phyloP scores from a whole-genome alignment of 352 stramenopile species.

The Pythium dissimile region DNA sequence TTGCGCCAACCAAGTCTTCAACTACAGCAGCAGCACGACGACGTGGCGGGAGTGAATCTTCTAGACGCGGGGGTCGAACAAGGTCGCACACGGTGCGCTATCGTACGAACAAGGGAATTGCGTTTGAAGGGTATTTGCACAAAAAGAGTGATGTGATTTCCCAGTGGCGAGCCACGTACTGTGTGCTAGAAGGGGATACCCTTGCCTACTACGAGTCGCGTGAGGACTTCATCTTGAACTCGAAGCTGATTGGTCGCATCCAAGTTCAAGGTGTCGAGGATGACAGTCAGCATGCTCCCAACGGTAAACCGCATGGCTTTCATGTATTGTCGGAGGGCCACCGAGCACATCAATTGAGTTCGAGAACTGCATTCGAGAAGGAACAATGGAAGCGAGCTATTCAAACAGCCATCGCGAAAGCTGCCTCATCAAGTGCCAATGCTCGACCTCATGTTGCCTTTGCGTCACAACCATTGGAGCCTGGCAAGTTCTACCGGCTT shows the following conservation, averaged over 20 bases:
- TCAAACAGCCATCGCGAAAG: slow-evolving; percentile 60
- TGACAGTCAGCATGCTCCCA: slow-evolving; percentile 27
- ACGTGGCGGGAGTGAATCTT: background rate
- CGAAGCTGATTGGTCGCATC: slow-evolving; percentile 72
- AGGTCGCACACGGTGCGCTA: slow-evolving; percentile 70
- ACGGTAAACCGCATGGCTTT: slow-evolving; percentile 67
- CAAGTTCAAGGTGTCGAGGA: slow-evolving; percentile 67
- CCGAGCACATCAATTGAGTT: slow-evolving; percentile 67
- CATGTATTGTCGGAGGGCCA: slow-evolving; percentile 62
- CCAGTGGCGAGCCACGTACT: slow-evolving; percentile 74
- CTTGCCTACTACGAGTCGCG: slow-evolving; percentile 76
- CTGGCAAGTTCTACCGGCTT: slow-evolving; percentile 70
- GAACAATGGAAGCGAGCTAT: slow-evolving; percentile 81
- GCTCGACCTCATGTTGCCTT: slow-evolving; percentile 50
- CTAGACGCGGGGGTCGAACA: background rate
- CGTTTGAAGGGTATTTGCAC: slow-evolving; percentile 82
- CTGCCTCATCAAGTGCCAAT: background rate
- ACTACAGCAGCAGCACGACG: background rate
- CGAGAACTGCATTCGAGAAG: slow-evolving; percentile 72
- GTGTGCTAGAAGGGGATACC: slow-evolving; percentile 73
- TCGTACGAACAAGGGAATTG: slow-evolving; percentile 58
- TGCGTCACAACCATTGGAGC: slow-evolving; percentile 65
- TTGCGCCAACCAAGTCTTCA: too few relatives aligned
- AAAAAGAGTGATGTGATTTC: slow-evolving; percentile 78
- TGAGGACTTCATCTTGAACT: slow-evolving; percentile 80